phyloP scores from a whole-genome alignment of 139 green algal genomes.

The Zygnema circumcarinatum region DNA sequence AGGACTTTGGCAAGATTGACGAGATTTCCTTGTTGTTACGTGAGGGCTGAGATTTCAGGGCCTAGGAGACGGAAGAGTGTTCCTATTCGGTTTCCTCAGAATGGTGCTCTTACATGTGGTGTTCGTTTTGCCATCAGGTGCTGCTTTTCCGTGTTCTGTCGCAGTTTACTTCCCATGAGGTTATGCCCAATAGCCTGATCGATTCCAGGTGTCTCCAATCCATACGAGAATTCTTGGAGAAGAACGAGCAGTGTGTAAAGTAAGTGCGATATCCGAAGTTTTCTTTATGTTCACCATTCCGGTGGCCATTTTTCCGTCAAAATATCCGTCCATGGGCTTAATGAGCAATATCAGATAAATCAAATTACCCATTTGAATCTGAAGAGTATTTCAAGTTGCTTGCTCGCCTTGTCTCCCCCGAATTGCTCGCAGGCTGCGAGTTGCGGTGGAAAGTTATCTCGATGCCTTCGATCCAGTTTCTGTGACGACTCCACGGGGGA shows the following conservation, averaged over 20 bases:
- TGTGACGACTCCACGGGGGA: conserved; percentile 42
- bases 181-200: too few species aligned
- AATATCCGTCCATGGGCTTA: too few species aligned
- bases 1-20: background rate
- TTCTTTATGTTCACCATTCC: background rate
- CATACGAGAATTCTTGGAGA: background rate
- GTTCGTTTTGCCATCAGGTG: too few species aligned
- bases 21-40: background rate
- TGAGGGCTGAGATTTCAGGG: too few species aligned
- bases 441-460: conserved; percentile 27
- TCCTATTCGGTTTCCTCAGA: too few species aligned
- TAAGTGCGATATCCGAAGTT: conserved; percentile 5
- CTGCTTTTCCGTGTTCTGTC: conserved; percentile 53
- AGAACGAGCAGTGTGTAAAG: conserved; percentile 8
- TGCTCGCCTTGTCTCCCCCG: too few species aligned
- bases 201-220: background rate
- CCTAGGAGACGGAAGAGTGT: too few species aligned
- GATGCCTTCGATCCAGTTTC: conserved; percentile 36
- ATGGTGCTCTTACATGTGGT: too few species aligned
- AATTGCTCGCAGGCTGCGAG: conserved; percentile 22
- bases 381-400: too few species aligned
- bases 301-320: too few species aligned
- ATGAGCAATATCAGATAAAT: too few species aligned
- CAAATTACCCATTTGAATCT: too few species aligned
- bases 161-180: conserved; percentile 20